Base-by-base conservation (phyloP, 129 eudicot genomes). In the Artemisia annua region DNA sequence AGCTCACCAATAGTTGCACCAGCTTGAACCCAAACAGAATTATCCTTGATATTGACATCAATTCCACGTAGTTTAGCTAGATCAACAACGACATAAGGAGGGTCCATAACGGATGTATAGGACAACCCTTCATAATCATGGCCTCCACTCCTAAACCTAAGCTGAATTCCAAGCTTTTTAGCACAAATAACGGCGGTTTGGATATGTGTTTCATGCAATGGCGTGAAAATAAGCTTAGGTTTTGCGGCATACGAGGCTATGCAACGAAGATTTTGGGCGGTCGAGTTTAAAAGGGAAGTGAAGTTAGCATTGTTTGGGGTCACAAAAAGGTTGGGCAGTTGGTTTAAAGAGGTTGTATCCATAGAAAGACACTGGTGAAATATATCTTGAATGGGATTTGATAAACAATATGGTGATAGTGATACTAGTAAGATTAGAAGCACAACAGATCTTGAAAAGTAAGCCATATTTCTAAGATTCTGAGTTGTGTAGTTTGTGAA, bases 201-300 rank as follows among this genome's bases (percentile, higher is more conserved):
- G n/a, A 66, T 66, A 32, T 66, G 70, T 53, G 56, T 30, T 66
- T 66, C 70, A 16, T 18, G 54, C 19, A 66, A 66, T 0, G 70
- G 70, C 4, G 70, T 66, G 70, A 66, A 66, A 66, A 66, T 66
- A 66, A 66, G 70, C 43, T 66, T 13, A 32, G 71, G 71, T 66
- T 66, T 66, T 46, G 43, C 57, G 14, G 71, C 71, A 46, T 66
- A 66, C 0, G 71, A 66, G 12, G 71, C 71, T n/a, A 66, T 66
- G 71, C 71, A 66, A 18, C 71, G 57, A 7, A 66, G 71, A 19
- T 66, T 66, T 66, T 66, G 71, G 0, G 71, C 71, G 4, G 71
- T 66, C 6, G 55, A 66, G 5, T 66, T 66, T 32, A 66, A 19
- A 18, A 66, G 26, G 35, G 70, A 9, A 11, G 54, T 66, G 70